phyloP scores from a whole-genome alignment of 2,329 filamentous ascomycete genomes.

The Neobulgaria alba region DNA sequence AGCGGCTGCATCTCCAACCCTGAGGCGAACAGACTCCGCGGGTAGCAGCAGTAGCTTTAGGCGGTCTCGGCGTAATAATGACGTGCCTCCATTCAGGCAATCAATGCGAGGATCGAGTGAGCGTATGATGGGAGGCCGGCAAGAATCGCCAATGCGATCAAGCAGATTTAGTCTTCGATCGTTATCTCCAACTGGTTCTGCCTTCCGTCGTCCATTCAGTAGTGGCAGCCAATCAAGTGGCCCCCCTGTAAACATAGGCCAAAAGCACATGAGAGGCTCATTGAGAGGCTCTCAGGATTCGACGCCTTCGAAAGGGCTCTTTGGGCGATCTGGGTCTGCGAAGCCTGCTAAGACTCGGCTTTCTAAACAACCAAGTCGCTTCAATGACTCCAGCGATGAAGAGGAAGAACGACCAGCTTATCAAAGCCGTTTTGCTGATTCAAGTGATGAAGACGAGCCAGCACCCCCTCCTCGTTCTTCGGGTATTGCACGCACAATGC shows the following conservation, averaged over 20 bases:
- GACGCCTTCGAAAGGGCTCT: constrained; percentile 15
- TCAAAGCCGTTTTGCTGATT: constrained; percentile 49
- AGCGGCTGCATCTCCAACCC: constrained; percentile 22
- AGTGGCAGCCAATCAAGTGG: constrained; percentile 31
- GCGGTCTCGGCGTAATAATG: constrained; percentile 43
- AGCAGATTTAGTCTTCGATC: constrained; percentile 64
- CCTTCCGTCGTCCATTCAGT: constrained; percentile 34
- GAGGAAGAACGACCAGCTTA: constrained; percentile 25
- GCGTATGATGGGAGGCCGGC: constrained; percentile 23
- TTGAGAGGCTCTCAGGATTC: neutral
- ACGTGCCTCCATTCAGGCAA: constrained; percentile 55
- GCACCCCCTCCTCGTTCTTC: too few species aligned
- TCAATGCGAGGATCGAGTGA: constrained; percentile 55
- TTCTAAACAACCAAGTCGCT: constrained; percentile 22
- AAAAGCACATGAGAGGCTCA: neutral
- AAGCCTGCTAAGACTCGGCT: constrained; percentile 4
- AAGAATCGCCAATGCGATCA: constrained; percentile 34
- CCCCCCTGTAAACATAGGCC: constrained; percentile 36
- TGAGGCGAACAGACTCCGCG: constrained; percentile 50
- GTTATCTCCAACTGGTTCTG: constrained; percentile 54
- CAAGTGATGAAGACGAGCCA: constrained; percentile 47
- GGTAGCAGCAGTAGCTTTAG: constrained; percentile 79
- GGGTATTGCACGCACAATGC: constrained; percentile 18
- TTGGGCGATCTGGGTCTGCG: constrained; percentile 17
- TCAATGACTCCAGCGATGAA: constrained; percentile 30